phyloP scores from a whole-genome alignment of 805 yeast genomes.

The Candida dendrica region DNA sequence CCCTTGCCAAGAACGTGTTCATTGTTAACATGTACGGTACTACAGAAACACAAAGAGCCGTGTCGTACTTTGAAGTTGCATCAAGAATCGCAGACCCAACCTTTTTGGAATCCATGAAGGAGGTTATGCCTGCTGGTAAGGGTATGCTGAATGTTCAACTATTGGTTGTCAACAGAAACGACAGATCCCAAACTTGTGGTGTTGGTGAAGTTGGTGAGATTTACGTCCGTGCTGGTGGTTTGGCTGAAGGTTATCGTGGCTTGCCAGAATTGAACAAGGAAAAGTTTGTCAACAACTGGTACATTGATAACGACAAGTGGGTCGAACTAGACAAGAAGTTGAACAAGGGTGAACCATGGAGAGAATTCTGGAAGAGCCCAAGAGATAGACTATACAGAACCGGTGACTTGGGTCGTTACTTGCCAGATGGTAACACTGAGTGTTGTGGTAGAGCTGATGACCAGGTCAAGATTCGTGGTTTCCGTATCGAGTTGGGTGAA shows the following conservation, averaged over 20 bases:
- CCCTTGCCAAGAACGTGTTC: constrained; percentile 79
- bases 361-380: constrained; percentile 83
- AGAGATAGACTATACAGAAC: constrained; percentile 94
- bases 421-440: constrained; percentile 96
- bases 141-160: constrained; percentile 96
- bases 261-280: constrained; percentile 82
- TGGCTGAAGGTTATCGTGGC: constrained; percentile 93
- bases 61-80: constrained; percentile 85
- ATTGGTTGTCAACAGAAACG: constrained; percentile 86
- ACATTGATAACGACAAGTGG: constrained; percentile 63
- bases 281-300: constrained; percentile 92
- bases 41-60: constrained; percentile 98
- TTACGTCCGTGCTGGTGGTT: constrained; percentile 96
- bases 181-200: constrained; percentile 87
- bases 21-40: constrained; percentile 99
- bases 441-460: constrained; percentile 99
- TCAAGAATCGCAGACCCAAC: constrained; percentile 61
- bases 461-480: constrained; percentile 97
- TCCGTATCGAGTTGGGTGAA: constrained; percentile 96
- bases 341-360: constrained; percentile 50
- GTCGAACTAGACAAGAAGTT: constrained; percentile 40
- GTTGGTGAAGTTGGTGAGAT: constrained; percentile 99
- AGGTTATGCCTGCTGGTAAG: constrained; percentile 96
- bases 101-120: constrained; percentile 80
- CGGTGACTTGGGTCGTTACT: constrained; percentile 94